Percentiles rank a stretch among this genome's conserved stretches.
Evolutionary conservation across 2,329 filamentous ascomycete species (phyloP).

Genomic region (Ascochyta viciae-villosae): DNA sequence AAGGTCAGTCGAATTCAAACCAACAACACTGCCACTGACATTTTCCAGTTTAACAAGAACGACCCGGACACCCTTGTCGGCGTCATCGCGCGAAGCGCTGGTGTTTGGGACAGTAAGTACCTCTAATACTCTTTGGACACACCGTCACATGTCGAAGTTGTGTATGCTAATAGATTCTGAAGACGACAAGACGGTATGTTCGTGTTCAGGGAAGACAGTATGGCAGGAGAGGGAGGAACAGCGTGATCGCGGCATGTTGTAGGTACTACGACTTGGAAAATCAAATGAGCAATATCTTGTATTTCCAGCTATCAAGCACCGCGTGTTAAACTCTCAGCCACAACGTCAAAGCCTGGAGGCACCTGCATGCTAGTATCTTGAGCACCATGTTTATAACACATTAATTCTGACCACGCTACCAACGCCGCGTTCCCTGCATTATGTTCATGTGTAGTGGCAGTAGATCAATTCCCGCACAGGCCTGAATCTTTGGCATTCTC

Average conservation of each 20-base stretch:
- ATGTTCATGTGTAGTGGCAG: background rate
- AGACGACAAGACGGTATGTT: conserved; percentile 95
- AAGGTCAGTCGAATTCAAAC: conserved; percentile 36
- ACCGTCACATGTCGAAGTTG: conserved; percentile 2
- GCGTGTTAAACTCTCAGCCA: background rate
- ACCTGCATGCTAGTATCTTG: background rate
- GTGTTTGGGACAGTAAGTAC: conserved; percentile 79
- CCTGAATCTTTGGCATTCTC: no score
- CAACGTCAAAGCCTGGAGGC: background rate
- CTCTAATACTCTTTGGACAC: background rate
- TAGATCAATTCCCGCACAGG: background rate
- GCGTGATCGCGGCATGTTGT: conserved; percentile 88
- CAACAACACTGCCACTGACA: background rate
- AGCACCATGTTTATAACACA: background rate
- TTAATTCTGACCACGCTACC: no score
- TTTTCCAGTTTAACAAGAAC: conserved; percentile 57
- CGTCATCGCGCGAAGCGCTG: conserved; percentile 92
- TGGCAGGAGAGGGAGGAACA: conserved; percentile 97
- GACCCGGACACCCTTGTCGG: conserved; percentile 88
- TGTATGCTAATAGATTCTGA: conserved; percentile 46
- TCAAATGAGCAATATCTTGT: background rate
- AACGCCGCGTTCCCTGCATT: no score
- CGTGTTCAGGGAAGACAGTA: conserved; percentile 95
- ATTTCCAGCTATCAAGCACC: background rate
- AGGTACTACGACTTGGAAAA: conserved; percentile 36